Base-by-base conservation (phyloP, 805 yeast genomes). In the Candida ovalis region DNA sequence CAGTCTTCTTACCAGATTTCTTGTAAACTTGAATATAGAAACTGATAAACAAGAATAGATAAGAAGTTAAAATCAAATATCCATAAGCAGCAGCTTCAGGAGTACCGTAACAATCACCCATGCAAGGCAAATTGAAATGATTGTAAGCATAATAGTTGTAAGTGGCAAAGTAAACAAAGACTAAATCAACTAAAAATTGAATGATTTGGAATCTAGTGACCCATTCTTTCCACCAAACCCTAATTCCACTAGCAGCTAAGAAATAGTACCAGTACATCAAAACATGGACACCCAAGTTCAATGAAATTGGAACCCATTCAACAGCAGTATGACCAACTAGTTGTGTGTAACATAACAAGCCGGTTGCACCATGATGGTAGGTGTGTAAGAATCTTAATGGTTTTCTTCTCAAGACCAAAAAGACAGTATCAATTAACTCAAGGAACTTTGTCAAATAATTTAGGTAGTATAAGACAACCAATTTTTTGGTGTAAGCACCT, bases 151-250 rank as follows among this genome's bases (percentile, higher is more conserved):
- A 89, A 73, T 85, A 90, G 54, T 96, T 85, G 73, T 88, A 92
- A 47, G 96, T 86, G 44, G 97, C 96, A 69, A 88, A 90, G 76
- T 90, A 94, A 55, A 94, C 95, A 67, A 92, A 91, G 39, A 77
- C 81, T 64, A 92, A 79, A 70, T 92, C 99, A 63, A 92, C 76
- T 57, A 92, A 72, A 66, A 92, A 92, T 74, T 92, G 99, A 62
- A 88, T 74, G 72, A 92, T 92, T 76, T 92, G 99, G 76, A 88
- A 84, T 56, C 96, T 80, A 48, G 99, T 92, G 57, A 92, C 97
- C 97, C 97, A 92, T 75, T 91, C 95, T 74, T 94, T 92, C 99
- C 99, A 92, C 97, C 97, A 91, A 46, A 92, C 97, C 62, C 88
- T 84, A 64, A 91, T 88, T 49, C 96, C 96, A 66, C 96, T 80